These are phyloP conservation scores for Epichloe hybrida DNA, from an alignment of 2,329 filamentous ascomycete genomes.

Conservation along the genomic window DNA sequence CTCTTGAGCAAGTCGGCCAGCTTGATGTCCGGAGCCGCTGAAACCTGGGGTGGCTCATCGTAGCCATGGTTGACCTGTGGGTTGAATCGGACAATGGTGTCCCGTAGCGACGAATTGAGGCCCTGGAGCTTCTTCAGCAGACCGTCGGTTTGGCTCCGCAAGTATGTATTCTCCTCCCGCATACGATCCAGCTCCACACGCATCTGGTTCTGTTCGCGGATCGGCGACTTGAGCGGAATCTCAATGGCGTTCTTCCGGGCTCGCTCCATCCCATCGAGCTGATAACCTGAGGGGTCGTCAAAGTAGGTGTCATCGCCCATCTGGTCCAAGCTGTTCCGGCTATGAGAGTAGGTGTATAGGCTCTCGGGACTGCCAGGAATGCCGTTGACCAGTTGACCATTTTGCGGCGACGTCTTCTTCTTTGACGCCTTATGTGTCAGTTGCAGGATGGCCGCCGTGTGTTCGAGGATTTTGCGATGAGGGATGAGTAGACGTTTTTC, in stretches of 20 bases:
- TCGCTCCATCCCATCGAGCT: conserved; percentile 47
- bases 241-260: conserved; percentile 34
- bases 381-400: conserved; percentile 32
- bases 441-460: conserved; percentile 86
- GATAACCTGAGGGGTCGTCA: conserved; percentile 66
- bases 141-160: conserved; percentile 20
- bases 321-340: conserved; percentile 43
- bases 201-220: conserved; percentile 39
- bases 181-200: conserved; percentile 33
- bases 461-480: conserved; percentile 65
- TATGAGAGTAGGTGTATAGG: conserved; percentile 55
- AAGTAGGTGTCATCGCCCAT: conserved; percentile 49
- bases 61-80: conserved; percentile 38
- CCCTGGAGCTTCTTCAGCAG: conserved; percentile 45
- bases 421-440: conserved; percentile 72
- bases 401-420: conserved; percentile 32
- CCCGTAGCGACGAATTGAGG: conserved; percentile 52
- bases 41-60: conserved; percentile 25
- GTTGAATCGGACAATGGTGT: conserved; percentile 51
- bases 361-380: conserved; percentile 67
- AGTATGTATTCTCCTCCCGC: conserved; percentile 30
- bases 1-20: conserved; percentile 33
- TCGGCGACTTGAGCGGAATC: conserved; percentile 44
- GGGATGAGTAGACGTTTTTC: conserved; percentile 65
- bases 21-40: conserved; percentile 17